These are phyloP conservation scores for Cinnamomum micranthum DNA, from an alignment of 164 flowering plant species.

Conservation along the genomic window DNA sequence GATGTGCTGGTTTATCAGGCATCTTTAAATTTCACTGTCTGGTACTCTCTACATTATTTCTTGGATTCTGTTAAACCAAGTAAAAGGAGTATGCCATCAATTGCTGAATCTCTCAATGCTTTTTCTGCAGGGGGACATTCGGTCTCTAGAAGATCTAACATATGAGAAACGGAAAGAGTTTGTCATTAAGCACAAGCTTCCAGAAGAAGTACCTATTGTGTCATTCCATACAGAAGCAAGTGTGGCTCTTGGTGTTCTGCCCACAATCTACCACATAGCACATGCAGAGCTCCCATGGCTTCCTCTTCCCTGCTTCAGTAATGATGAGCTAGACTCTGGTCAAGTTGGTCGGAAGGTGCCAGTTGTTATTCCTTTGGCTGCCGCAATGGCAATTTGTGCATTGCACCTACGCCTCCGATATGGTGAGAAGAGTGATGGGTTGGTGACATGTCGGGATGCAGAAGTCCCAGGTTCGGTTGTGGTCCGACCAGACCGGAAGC, in stretches of 20 bases:
- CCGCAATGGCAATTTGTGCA: constrained; percentile 81
- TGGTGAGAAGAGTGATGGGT: constrained; percentile 89
- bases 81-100: background rate
- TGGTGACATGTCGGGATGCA: constrained; percentile 87
- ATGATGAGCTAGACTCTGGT: constrained; percentile 24
- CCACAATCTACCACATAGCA: constrained; percentile 80
- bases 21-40: background rate
- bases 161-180: constrained; percentile 84
- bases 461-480: constrained; percentile 89
- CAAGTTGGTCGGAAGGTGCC: constrained; percentile 46
- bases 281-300: constrained; percentile 90
- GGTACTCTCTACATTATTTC: background rate
- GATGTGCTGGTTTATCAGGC: background rate
- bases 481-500: constrained; percentile 62
- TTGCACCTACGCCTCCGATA: constrained; percentile 73
- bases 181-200: constrained; percentile 62
- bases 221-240: constrained; percentile 87
- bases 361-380: constrained; percentile 67
- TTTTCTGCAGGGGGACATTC: constrained; percentile 66
- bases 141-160: constrained; percentile 84
- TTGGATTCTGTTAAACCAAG: no score
- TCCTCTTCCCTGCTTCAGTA: constrained; percentile 35
- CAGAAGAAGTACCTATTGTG: constrained; percentile 60
- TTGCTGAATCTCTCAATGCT: background rate
- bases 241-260: constrained; percentile 55